Evolutionary conservation across 2,329 filamentous ascomycete genomes (phyloP).

Genomic region (Cladophialophora exuberans): DNA sequence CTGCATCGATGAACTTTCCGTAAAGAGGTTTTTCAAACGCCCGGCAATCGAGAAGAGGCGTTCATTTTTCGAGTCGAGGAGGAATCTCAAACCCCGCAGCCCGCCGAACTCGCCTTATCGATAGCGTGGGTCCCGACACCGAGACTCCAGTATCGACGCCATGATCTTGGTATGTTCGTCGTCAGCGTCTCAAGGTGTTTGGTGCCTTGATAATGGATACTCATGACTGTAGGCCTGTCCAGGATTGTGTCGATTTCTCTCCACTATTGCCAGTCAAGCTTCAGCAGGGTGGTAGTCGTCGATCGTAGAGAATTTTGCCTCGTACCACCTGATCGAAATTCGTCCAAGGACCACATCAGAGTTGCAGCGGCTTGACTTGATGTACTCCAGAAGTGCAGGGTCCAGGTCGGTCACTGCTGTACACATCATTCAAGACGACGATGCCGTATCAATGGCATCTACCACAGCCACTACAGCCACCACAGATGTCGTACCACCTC

Average conservation of each 20-base stretch:
- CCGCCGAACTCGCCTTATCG: constrained; percentile 24
- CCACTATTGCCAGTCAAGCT: neutral
- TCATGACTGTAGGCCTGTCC: constrained; percentile 12
- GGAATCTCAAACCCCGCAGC: constrained; percentile 19
- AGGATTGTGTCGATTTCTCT: neutral
- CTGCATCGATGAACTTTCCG: neutral
- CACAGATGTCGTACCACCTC: constrained; percentile 30
- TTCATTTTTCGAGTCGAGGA: too few relatives aligned
- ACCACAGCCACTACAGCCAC: constrained; percentile 22
- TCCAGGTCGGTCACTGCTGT: constrained; percentile 14
- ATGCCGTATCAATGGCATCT: constrained; percentile 22
- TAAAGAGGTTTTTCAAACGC: neutral
- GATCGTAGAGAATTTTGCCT: neutral
- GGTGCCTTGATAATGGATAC: neutral
- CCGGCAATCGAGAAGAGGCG: too few relatives aligned
- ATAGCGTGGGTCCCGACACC: constrained; percentile 17
- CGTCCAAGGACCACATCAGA: neutral
- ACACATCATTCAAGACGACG: constrained; percentile 21
- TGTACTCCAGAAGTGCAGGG: constrained; percentile 18
- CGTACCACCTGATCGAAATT: neutral
- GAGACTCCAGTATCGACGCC: constrained; percentile 1
- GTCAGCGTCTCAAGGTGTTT: neutral
- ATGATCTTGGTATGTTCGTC: constrained; percentile 17
- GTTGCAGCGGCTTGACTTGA: constrained; percentile 1
- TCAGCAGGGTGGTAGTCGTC: constrained; percentile 6